phyloP scores from a whole-genome alignment of 257 asterid species.

The Primulina eburnea region DNA sequence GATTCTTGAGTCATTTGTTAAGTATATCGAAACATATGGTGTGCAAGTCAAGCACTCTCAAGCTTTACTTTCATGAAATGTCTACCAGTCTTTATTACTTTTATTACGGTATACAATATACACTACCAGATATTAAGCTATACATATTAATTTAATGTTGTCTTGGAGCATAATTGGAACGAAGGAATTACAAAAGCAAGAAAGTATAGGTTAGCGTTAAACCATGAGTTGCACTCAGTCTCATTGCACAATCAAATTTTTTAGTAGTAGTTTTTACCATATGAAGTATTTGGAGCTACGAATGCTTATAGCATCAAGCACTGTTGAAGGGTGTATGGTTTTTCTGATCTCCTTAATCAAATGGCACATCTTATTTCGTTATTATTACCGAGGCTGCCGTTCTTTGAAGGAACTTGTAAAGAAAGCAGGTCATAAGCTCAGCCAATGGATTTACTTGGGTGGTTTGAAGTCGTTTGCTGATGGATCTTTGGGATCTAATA shows the following conservation, averaged over 20 bases:
- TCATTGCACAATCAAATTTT: neutral
- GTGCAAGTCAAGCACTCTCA: no score
- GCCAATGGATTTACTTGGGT: slow-evolving; percentile 91
- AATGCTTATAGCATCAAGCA: no score
- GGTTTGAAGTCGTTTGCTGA: slow-evolving; percentile 90
- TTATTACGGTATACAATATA: no score
- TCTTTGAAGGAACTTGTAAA: slow-evolving; percentile 51
- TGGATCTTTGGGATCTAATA: slow-evolving; percentile 94
- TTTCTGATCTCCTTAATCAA: neutral
- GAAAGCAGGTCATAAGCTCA: slow-evolving; percentile 58
- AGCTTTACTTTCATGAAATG: no score
- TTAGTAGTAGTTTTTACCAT: neutral
- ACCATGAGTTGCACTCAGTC: neutral
- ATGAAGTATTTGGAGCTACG: neutral
- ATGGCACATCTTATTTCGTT: slow-evolving; percentile 15
- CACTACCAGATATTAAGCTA: neutral
- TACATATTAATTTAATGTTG: no score
- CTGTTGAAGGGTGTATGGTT: neutral
- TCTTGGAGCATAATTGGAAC: no score
- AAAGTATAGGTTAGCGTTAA: neutral
- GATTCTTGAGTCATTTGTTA: no score
- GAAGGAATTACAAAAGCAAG: neutral
- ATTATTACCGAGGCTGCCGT: slow-evolving; percentile 11
- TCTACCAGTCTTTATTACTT: no score
- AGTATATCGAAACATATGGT: no score